Evolutionary conservation across 2,329 filamentous ascomycete species (phyloP).

Genomic region (Didymella pomorum): DNA sequence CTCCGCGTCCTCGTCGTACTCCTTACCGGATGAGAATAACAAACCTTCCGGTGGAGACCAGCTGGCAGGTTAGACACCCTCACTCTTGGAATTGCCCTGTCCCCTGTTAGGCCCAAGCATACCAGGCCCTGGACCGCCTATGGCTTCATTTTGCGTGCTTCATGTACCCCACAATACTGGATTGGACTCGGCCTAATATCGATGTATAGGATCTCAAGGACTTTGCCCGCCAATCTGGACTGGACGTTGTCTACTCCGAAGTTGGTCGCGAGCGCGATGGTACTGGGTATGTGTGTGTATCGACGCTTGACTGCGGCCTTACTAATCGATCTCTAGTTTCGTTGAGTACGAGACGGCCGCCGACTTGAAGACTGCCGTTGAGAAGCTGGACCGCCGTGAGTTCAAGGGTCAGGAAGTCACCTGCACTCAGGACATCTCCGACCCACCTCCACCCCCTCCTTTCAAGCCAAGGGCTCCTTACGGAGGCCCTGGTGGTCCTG

Average conservation of each 20-base stretch:
- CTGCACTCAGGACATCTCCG: slow-evolving; percentile 82
- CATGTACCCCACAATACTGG: slow-evolving; percentile 41
- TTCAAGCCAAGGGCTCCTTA: slow-evolving; percentile 48
- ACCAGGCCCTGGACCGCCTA: slow-evolving; percentile 49
- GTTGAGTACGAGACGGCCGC: slow-evolving; percentile 96
- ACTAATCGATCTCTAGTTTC: slow-evolving; percentile 68
- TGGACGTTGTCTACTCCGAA: slow-evolving; percentile 98
- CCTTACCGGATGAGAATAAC: slow-evolving; percentile 96
- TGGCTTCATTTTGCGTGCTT: slow-evolving; percentile 49
- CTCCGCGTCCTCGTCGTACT: slow-evolving; percentile 88
- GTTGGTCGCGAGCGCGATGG: slow-evolving; percentile 90
- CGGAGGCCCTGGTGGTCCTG: slow-evolving; percentile 51
- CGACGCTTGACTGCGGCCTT: not conserved
- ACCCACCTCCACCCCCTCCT: slow-evolving; percentile 48
- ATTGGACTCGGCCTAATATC: slow-evolving; percentile 75
- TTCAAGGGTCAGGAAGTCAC: slow-evolving; percentile 90
- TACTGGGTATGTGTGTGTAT: slow-evolving; percentile 74
- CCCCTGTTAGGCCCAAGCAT: slow-evolving; percentile 46
- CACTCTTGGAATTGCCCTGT: slow-evolving; percentile 54
- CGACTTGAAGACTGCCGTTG: slow-evolving; percentile 88
- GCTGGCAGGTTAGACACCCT: slow-evolving; percentile 98
- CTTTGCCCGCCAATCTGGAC: slow-evolving; percentile 94
- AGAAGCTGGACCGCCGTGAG: slow-evolving; percentile 91
- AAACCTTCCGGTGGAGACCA: slow-evolving; percentile 96
- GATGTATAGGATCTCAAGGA: slow-evolving; percentile 97